Evolutionary conservation across 495 filamentous ascomycete genomes (phyloP), one percentile per base, ranked within the genome.

Genomic region (Aspergillus bertholletiae): DNA sequence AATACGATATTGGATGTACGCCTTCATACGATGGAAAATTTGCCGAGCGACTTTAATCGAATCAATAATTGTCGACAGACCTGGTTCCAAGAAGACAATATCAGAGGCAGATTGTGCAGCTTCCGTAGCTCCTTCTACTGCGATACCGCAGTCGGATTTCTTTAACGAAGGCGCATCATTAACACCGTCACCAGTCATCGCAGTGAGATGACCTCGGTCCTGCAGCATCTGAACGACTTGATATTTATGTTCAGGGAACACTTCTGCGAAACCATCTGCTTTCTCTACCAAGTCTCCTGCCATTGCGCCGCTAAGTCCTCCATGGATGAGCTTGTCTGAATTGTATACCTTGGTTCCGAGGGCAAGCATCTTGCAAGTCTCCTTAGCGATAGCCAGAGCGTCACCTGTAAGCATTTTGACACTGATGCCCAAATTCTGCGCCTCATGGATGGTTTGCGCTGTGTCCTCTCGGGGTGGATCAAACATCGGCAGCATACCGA

Each of bases 121-220:
- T 76, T 88, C 84, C 6, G 85, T 84, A 26, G 86, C 82, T 63
- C 86, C 86, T 74, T 89, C 86, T 46, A 89, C 86, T 35, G 86
- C 86, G 59, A 89, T 89, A 74, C 75, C 75, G 49, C 77, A 80
- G 76, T 97, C 92, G 18, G 92, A 92, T 77, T 95, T 96, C 80
- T 97, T 97, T 51, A 97, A 78, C 34, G 92, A 96, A 28, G 92
- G 92, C 46, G 92, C 92, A 74, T 97, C 92, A 74, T 97, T 97
- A 69, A 97, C 92, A 82, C 92, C 92, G 66, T 97, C 92, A 76
- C 92, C 92, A 74, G 92, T 97, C 92, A 97, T 97, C 62, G 92
- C 92, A 72, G 95, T 92, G 37, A 96, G 80, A 80, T 96, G 93
- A 62, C 92, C 92, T 80, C 92, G 89, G 75, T 96, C 89, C 74